Conservation (phyloP, 306 rosid genomes). For the Medicago lupulina region DNA sequence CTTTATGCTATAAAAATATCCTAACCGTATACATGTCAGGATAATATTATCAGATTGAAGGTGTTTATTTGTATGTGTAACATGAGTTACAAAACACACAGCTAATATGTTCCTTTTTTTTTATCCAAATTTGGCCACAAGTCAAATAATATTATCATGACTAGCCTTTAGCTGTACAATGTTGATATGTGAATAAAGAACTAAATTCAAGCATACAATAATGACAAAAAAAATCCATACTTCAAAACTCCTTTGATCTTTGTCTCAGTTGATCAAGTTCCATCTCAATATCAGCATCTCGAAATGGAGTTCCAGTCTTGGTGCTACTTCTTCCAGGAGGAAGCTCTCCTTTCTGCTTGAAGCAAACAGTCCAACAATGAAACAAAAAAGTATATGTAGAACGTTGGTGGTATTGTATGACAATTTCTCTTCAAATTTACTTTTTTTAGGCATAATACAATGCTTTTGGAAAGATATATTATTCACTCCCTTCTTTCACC, state of each 20-base stretch:
- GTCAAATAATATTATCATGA: slow-evolving; percentile 32
- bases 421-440: slow-evolving; percentile 8
- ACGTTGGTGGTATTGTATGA: background rate
- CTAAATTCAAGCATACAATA: slow-evolving; percentile 29
- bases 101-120: slow-evolving; percentile 31
- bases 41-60: slow-evolving; percentile 16
- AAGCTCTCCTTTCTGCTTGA: slow-evolving; percentile 87
- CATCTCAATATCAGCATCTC: slow-evolving; percentile 78
- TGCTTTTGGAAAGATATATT: slow-evolving; percentile 1
- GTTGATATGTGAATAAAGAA: slow-evolving; percentile 42
- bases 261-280: slow-evolving; percentile 84
- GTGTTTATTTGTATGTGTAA: slow-evolving; percentile 4
- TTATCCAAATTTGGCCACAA: slow-evolving; percentile 28
- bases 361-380: slow-evolving; percentile 39
- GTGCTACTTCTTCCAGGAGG: slow-evolving; percentile 86
- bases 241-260: slow-evolving; percentile 70
- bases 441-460: slow-evolving; percentile 32
- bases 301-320: slow-evolving; percentile 64
- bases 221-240: slow-evolving; percentile 25
- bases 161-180: slow-evolving; percentile 53
- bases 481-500: background rate
- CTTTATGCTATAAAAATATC: background rate
- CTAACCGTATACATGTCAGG: slow-evolving; percentile 5
- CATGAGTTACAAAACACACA: slow-evolving; percentile 35
- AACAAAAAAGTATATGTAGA: background rate